These are phyloP conservation scores for Vigna angularis DNA, from an alignment of 306 rosid genomes.

Conservation along the genomic window DNA sequence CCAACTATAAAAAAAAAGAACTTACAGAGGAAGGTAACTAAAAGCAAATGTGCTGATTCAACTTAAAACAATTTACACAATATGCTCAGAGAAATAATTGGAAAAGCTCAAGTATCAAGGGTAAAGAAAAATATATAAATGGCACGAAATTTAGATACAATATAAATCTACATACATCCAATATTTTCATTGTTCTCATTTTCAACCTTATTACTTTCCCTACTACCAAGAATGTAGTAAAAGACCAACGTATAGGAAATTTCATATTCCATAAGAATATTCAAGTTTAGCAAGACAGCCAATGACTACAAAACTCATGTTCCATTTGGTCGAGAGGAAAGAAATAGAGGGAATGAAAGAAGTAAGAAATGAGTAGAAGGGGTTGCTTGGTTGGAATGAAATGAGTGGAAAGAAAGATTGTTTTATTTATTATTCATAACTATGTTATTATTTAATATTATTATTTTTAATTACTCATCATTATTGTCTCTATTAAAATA, in stretches of 20 bases:
- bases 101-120: slow-evolving; percentile 22
- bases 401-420: too few species aligned
- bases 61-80: neutral
- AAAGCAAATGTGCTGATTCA: neutral
- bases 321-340: too few species aligned
- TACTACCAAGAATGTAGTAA: slow-evolving; percentile 6
- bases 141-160: slow-evolving; percentile 1
- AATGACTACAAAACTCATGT: slow-evolving; percentile 10
- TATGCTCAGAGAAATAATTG: slow-evolving; percentile 19
- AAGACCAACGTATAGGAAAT: slow-evolving; percentile 3
- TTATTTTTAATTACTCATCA: too few species aligned
- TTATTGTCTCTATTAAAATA: too few species aligned
- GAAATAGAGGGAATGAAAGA: too few species aligned
- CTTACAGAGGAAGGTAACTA: slow-evolving; percentile 3
- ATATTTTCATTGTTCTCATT: slow-evolving; percentile 14
- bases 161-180: slow-evolving; percentile 31
- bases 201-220: slow-evolving; percentile 33
- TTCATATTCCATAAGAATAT: slow-evolving; percentile 1
- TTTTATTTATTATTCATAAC: too few species aligned
- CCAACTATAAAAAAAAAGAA: neutral
- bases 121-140: slow-evolving; percentile 15
- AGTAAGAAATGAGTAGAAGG: too few species aligned
- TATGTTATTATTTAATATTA: too few species aligned
- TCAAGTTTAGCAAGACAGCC: slow-evolving; percentile 19
- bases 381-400: too few species aligned